phyloP scores from a whole-genome alignment of 352 stramenopile genomes.

The Pythium vanterpoolii region DNA sequence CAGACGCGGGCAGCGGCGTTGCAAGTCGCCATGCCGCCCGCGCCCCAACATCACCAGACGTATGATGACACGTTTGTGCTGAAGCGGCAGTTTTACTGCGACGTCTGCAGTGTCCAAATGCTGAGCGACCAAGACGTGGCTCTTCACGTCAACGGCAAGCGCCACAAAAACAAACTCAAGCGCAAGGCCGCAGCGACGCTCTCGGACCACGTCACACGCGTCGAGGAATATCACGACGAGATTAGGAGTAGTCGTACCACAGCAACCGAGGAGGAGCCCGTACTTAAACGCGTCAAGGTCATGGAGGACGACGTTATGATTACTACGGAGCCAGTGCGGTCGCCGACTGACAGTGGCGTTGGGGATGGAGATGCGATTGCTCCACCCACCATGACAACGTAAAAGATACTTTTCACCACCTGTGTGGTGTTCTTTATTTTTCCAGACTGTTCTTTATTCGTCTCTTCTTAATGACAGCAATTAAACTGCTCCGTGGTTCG shows the following conservation, averaged over 20 bases:
- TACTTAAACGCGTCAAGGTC: slow-evolving; percentile 3
- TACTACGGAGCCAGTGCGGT: neutral
- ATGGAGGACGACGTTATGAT: too few species aligned
- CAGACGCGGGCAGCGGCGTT: slow-evolving; percentile 34
- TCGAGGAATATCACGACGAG: neutral
- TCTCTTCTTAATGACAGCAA: too few species aligned
- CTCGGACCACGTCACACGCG: slow-evolving; percentile 40
- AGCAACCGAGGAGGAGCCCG: neutral
- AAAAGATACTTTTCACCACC: neutral
- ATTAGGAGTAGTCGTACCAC: too few species aligned
- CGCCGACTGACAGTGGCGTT: slow-evolving; percentile 6
- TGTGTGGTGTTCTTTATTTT: neutral
- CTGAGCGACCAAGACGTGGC: slow-evolving; percentile 69
- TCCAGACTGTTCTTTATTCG: neutral
- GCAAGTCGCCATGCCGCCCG: slow-evolving; percentile 11
- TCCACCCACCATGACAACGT: neutral
- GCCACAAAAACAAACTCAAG: slow-evolving; percentile 79
- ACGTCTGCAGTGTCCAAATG: slow-evolving; percentile 64
- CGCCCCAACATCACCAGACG: slow-evolving; percentile 14
- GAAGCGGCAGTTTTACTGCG: slow-evolving; percentile 62
- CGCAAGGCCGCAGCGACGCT: slow-evolving; percentile 42
- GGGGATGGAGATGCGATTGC: too few species aligned
- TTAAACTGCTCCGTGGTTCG: neutral
- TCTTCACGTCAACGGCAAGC: slow-evolving; percentile 75
- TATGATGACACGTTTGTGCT: slow-evolving; percentile 46